Evolutionary conservation across 1,284 basidiomycete genomes (phyloP).

Genomic region (Austroboletus rostrupii): DNA sequence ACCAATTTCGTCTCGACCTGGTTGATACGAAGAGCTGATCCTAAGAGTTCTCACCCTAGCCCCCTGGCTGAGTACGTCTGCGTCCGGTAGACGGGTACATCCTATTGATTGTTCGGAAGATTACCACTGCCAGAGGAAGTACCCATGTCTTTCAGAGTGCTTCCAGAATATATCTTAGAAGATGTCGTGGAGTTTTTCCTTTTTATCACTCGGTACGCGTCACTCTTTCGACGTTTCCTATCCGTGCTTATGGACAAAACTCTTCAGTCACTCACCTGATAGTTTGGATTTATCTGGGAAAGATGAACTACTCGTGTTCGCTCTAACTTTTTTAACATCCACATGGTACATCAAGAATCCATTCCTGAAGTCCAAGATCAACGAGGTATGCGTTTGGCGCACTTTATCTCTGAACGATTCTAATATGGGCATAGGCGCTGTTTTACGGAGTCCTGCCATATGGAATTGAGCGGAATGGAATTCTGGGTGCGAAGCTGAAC

Average conservation of each 20-base stretch:
- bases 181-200: slow-evolving; percentile 90
- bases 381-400: slow-evolving; percentile 59
- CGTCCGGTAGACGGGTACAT: neutral
- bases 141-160: slow-evolving; percentile 79
- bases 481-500: slow-evolving; percentile 82
- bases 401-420: neutral
- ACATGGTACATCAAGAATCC: slow-evolving; percentile 99
- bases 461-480: slow-evolving; percentile 72
- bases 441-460: slow-evolving; percentile 81
- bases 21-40: slow-evolving; percentile 92
- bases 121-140: slow-evolving; percentile 85
- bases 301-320: slow-evolving; percentile 86
- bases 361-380: slow-evolving; percentile 96
- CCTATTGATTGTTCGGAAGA: slow-evolving; percentile 38
- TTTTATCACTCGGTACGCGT: slow-evolving; percentile 73
- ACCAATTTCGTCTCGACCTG: slow-evolving; percentile 90
- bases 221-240: neutral
- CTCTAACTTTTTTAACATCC: slow-evolving; percentile 89
- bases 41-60: slow-evolving; percentile 74
- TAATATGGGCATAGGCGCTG: slow-evolving; percentile 55
- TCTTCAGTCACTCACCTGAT: slow-evolving; percentile 66
- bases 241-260: slow-evolving; percentile 9
- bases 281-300: slow-evolving; percentile 81
- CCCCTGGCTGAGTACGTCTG: slow-evolving; percentile 59
- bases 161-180: slow-evolving; percentile 94